These are phyloP conservation scores for Ustilago tritici DNA, from an alignment of 1,284 basidiomycete genomes.

Conservation along the genomic window DNA sequence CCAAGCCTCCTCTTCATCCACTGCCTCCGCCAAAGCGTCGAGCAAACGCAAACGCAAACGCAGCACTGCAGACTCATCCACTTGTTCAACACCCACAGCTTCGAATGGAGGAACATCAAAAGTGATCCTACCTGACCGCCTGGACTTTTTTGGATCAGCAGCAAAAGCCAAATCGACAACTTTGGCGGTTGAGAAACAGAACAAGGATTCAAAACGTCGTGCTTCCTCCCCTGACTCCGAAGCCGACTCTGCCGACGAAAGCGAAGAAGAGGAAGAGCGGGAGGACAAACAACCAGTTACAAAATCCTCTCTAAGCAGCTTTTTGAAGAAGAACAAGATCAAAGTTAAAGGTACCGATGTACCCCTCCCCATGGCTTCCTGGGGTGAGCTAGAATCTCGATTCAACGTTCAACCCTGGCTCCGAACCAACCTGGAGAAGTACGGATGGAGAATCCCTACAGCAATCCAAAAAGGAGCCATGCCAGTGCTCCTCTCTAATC, in stretches of 20 bases:
- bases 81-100: background rate
- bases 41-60: constrained; percentile 20
- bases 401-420: constrained; percentile 57
- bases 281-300: constrained; percentile 38
- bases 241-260: constrained; percentile 19
- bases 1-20: constrained; percentile 6
- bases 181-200: constrained; percentile 53
- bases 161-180: constrained; percentile 71
- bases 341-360: constrained; percentile 70
- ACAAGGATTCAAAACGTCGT: constrained; percentile 27
- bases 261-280: constrained; percentile 6
- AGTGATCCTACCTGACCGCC: constrained; percentile 51
- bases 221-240: constrained; percentile 9
- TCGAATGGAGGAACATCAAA: constrained; percentile 16
- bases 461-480: constrained; percentile 69
- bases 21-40: background rate
- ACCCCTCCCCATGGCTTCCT: constrained; percentile 68
- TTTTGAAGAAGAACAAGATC: constrained; percentile 65
- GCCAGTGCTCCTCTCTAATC: constrained; percentile 66
- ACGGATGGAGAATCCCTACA: constrained; percentile 66
- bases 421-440: constrained; percentile 48
- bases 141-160: constrained; percentile 60
- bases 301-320: constrained; percentile 56
- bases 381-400: constrained; percentile 61
- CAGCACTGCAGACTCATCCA: background rate